phyloP scores from a whole-genome alignment of 169 alveolate species.

The Plasmodium malariae region DNA sequence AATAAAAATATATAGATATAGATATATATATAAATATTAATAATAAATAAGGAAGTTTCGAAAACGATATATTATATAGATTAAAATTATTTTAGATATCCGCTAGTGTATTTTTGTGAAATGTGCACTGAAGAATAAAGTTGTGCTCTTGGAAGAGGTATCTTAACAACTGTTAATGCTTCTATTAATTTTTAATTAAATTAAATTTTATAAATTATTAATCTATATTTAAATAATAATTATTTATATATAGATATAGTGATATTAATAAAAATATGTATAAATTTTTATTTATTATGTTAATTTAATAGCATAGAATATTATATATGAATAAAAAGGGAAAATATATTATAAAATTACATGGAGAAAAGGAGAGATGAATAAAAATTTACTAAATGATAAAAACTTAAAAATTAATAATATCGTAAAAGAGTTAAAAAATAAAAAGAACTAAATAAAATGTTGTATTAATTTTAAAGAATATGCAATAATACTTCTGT shows the following conservation, averaged over 20 bases:
- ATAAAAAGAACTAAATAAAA: constrained; percentile 12
- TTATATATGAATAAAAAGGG: background rate
- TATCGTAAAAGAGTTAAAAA: background rate
- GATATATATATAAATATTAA: background rate
- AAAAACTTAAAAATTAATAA: constrained; percentile 4
- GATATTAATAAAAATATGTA: background rate
- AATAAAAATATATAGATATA: background rate
- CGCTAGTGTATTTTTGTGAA: constrained; percentile 2
- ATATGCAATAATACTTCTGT: background rate
- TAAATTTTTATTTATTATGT: too few relatives aligned
- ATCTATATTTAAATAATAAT: too few relatives aligned
- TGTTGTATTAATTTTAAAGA: constrained; percentile 16
- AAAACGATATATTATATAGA: background rate
- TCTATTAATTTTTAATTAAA: constrained; percentile 35
- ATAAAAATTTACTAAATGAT: constrained; percentile 2
- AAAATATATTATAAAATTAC: background rate
- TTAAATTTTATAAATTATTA: background rate
- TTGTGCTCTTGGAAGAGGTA: constrained; percentile 17
- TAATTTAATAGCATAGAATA: constrained; percentile 4
- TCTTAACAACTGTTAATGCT: constrained; percentile 37
- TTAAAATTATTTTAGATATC: background rate
- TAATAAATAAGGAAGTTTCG: background rate
- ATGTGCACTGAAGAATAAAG: constrained; percentile 22
- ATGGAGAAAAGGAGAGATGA: background rate
- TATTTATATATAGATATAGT: background rate